These are phyloP conservation scores for Venturia oleaginea DNA, from an alignment of 2,329 filamentous ascomycete genomes.

Conservation along the genomic window DNA sequence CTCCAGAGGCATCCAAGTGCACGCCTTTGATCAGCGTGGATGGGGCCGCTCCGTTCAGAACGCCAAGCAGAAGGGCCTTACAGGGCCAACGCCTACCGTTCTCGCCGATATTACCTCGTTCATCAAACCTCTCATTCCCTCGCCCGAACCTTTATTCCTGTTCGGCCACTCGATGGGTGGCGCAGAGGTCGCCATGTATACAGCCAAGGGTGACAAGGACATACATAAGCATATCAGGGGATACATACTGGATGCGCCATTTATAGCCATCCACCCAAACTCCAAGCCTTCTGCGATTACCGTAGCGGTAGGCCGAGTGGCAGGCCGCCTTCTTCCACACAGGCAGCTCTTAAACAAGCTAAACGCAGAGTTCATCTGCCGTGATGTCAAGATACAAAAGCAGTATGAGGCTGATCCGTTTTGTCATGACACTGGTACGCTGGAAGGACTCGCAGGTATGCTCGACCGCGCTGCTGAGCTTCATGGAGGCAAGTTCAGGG, in stretches of 20 bases:
- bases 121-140: conserved; percentile 52
- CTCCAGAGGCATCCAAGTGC: conserved; percentile 61
- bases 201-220: conserved; percentile 36
- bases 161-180: conserved; percentile 92
- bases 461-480: conserved; percentile 62
- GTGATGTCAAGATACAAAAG: conserved; percentile 55
- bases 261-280: conserved; percentile 61
- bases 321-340: conserved; percentile 56
- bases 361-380: conserved; percentile 53
- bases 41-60: conserved; percentile 68
- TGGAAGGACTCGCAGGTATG: conserved; percentile 70
- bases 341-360: conserved; percentile 59
- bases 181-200: conserved; percentile 60
- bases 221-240: conserved; percentile 57
- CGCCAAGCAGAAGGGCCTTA: conserved; percentile 56
- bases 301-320: conserved; percentile 58
- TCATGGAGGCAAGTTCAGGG: conserved; percentile 43
- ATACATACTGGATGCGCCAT: conserved; percentile 68
- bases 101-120: conserved; percentile 73
- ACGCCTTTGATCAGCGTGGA: conserved; percentile 75
- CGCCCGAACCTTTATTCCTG: conserved; percentile 62
- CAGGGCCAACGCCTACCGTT: conserved; percentile 64
- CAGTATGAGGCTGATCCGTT: conserved; percentile 57
- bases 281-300: conserved; percentile 55
- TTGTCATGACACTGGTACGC: conserved; percentile 74